Base-by-base conservation (phyloP, 345 rosid species). In the Barbarea vulgaris region DNA sequence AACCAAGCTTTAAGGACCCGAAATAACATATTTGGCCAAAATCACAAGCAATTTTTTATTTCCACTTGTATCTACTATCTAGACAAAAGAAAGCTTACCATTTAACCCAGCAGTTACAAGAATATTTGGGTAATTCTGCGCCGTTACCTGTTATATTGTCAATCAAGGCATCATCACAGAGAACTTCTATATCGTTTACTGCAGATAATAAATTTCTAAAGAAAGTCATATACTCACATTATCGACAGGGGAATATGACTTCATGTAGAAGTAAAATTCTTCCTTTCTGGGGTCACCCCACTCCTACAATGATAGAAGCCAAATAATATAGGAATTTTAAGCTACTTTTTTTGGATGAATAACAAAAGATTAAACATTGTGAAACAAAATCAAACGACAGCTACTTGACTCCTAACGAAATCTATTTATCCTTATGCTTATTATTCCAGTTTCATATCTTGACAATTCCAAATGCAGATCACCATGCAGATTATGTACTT, bases 231-330 rank as follows among this genome's bases (percentile, higher is more conserved):
- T 37, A 64, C 87, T 81, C 67, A 88, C 98, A 81, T 91, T 91
- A 77, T 91, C 98, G 37, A 94, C 93, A 39, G 98, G 98, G 17
- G 98, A 91, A 79, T 94, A 94, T 24, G 98, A 86, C 83, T 91
- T 94, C 93, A 94, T 90, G 74, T 91, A 94, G 76, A 25, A 79
- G 86, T 91, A 91, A 81, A 77, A 94, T 58, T 91, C 95, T 81
- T 88, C 91, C 79, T 85, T 86, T 58, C 97, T 87, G 22, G 98
- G 98, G 74, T 94, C 98, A 72, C 96, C 97, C 98, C 98, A 94
- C 81, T 94, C 97, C 98, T 94, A 80, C 81, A 84, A 73, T 46
- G 59, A 76, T 24, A 72, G 7, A 72, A 67, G 24, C 31, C 59
- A 31, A 33, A 50, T 2, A n/a, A 31, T 2, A 10, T 3, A 14